Evolutionary conservation across 2,329 filamentous ascomycete species (phyloP), one percentile per base, ranked within the genome.

Genomic region (Venturia carpophila): DNA sequence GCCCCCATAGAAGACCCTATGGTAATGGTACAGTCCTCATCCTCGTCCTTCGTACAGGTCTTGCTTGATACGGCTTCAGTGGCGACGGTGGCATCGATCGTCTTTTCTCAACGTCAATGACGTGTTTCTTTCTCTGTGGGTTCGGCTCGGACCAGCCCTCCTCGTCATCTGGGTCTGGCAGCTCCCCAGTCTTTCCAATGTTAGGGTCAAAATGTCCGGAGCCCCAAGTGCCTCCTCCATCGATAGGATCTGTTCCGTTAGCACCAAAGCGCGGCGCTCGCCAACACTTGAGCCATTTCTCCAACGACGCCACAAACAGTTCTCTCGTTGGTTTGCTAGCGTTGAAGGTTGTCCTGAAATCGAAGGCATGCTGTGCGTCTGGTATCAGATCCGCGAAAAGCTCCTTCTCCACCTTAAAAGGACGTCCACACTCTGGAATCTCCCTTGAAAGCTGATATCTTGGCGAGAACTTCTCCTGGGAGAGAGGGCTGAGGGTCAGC

Each of bases 281-380:
- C 71, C 76, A 81, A 66, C 80, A 82, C 56, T 72, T 71, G 65
- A 82, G 69, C 80, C 80, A 83, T 67, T 73, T 68, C n/a, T 69
- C 72, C 70, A 82, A 70, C 37, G 80, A 79, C 56, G 69, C 67
- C 10, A 70, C 72, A 66, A 81, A 80, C 64, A 75, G 71, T 34
- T 70, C 68, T 58, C 76, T 72, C 13, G 74, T 76, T 1, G 71
- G 69, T 19, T 70, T 71, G 0, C 75, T 78, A 0, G 70, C 71
- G 0, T 68, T 69, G 41, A 75, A 74, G 4, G 65, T 66, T 1
- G 70, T 71, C 47, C 73, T 71, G 64, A 82, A 79, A 70, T 83
- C 82, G 69, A 77, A 81, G 64, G 77, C 79, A 72, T 83, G 82
- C 70, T 78, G 73, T 13, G 78, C 76, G n/a, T 77, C 73, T 3